These are phyloP conservation scores for Lathyrus tuberosus DNA, from an alignment of 306 rosid species.

Conservation along the genomic window DNA sequence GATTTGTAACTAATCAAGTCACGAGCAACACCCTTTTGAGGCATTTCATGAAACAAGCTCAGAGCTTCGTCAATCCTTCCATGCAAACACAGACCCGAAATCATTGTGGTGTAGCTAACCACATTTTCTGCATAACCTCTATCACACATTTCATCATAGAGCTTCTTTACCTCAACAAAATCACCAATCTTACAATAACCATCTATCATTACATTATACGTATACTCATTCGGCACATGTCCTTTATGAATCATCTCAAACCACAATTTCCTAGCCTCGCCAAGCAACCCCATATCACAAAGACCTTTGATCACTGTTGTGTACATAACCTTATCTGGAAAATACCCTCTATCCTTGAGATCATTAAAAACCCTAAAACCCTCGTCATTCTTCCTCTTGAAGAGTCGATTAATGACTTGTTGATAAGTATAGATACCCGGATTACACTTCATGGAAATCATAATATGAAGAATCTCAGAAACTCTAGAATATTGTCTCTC, in stretches of 20 bases:
- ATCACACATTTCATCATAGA: conserved; percentile 59
- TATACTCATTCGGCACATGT: conserved; percentile 59
- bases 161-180: conserved; percentile 53
- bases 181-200: conserved; percentile 56
- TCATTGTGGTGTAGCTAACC: conserved; percentile 54
- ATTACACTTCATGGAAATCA: conserved; percentile 53
- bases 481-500: conserved; percentile 47
- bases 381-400: conserved; percentile 47
- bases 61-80: conserved; percentile 62
- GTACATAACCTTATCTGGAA: conserved; percentile 70
- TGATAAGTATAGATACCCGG: conserved; percentile 64
- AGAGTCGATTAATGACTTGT: conserved; percentile 60
- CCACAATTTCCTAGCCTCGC: conserved; percentile 77
- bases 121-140: conserved; percentile 56
- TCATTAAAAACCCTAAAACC: conserved; percentile 62
- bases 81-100: conserved; percentile 57
- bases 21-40: conserved; percentile 48
- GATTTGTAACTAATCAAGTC: conserved; percentile 61
- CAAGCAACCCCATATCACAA: conserved; percentile 50
- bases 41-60: conserved; percentile 60
- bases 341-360: conserved; percentile 82
- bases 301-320: conserved; percentile 69
- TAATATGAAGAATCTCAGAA: conserved; percentile 70
- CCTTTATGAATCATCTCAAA: conserved; percentile 84
- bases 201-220: conserved; percentile 59